Percentiles rank a stretch among this genome's conserved stretches.
Conservation (phyloP, 2,329 filamentous ascomycete species). For the Penicillium olsonii region DNA sequence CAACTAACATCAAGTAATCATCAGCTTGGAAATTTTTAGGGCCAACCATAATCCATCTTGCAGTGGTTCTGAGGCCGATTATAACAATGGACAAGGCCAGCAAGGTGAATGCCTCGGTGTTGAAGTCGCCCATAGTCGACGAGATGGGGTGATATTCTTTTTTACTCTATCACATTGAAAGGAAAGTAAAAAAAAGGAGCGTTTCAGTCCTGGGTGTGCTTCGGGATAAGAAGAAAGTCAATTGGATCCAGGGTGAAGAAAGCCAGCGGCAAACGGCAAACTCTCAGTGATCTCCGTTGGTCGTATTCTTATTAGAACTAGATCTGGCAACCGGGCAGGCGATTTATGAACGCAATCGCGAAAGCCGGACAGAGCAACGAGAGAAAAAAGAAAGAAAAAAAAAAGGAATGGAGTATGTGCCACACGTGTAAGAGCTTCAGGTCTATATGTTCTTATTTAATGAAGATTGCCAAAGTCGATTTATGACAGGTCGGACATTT, state of each 20-base stretch:
- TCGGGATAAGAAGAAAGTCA: conserved; percentile 18
- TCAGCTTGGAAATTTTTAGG: conserved; percentile 55
- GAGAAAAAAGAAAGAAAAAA: conserved; percentile 5
- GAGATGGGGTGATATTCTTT: neutral
- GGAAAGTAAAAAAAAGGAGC: neutral
- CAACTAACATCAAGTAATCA: conserved; percentile 62
- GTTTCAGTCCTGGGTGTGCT: conserved; percentile 8
- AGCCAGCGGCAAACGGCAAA: conserved; percentile 4
- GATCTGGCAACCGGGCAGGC: conserved; percentile 18
- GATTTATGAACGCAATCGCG: conserved; percentile 18
- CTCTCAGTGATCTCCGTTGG: conserved; percentile 7
- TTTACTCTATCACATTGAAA: neutral
- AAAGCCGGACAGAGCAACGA: neutral
- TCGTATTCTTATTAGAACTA: conserved; percentile 23
- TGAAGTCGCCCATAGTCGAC: conserved; percentile 35
- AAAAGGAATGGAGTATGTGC: neutral
- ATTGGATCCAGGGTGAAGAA: neutral
- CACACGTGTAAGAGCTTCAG: neutral
- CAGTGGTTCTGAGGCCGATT: conserved; percentile 54
- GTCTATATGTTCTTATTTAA: neutral
- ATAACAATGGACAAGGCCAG: conserved; percentile 53
- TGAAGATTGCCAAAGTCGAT: neutral
- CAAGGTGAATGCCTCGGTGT: conserved; percentile 53
- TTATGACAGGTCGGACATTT: conserved; percentile 1
- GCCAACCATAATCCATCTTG: conserved; percentile 53